Evolutionary conservation across 1,139 yeast genomes (phyloP).

Genomic region (Torulaspora globosa): DNA sequence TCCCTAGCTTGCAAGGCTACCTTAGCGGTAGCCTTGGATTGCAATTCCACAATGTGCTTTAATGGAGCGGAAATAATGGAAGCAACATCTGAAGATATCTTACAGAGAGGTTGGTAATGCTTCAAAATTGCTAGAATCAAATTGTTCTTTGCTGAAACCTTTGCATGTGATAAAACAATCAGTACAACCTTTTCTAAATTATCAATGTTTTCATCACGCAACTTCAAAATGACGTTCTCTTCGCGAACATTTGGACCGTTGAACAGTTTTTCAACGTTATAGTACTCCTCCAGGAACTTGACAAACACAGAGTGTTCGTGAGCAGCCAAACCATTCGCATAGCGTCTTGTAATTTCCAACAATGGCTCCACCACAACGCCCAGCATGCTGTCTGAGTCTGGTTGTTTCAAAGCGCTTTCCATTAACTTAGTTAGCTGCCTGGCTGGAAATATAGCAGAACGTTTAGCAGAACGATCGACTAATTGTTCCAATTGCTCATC

Average conservation of each 20-base stretch:
- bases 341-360: constrained; percentile 63
- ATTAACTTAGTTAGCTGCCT: constrained; percentile 62
- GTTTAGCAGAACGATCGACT: constrained; percentile 61
- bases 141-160: constrained; percentile 90
- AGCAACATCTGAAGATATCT: constrained; percentile 64
- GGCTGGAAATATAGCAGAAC: constrained; percentile 89
- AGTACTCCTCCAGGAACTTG: constrained; percentile 63
- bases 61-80: constrained; percentile 64
- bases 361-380: constrained; percentile 67
- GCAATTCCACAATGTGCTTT: constrained; percentile 78
- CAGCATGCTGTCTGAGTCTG: constrained; percentile 51
- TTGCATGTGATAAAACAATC: constrained; percentile 80
- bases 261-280: constrained; percentile 71
- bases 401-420: constrained; percentile 42
- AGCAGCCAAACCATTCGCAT: constrained; percentile 68
- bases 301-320: constrained; percentile 81
- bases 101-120: constrained; percentile 72
- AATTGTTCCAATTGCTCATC: constrained; percentile 63
- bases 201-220: constrained; percentile 83
- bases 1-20: constrained; percentile 97
- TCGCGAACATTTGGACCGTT: constrained; percentile 71
- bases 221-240: constrained; percentile 76
- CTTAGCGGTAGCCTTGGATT: constrained; percentile 84
- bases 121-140: constrained; percentile 80
- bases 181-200: constrained; percentile 69